Evolutionary conservation across 2,329 filamentous ascomycete genomes (phyloP).

Genomic region (Fusarium lyarnte): DNA sequence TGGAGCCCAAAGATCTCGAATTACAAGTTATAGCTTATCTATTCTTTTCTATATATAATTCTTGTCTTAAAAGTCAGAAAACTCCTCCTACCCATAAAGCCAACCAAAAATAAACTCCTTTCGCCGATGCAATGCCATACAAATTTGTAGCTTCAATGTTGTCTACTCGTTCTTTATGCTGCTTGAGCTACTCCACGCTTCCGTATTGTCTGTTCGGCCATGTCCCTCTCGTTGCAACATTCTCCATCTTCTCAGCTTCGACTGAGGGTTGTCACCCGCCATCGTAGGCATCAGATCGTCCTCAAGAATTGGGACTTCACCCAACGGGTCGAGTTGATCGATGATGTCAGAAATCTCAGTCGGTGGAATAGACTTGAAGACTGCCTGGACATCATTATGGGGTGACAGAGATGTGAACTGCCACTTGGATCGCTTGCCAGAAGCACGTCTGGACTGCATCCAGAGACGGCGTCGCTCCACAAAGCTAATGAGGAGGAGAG

Average conservation of each 20-base stretch:
- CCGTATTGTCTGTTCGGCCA: conserved; percentile 13
- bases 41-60: neutral
- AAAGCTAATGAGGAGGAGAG: conserved; percentile 68
- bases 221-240: conserved; percentile 35
- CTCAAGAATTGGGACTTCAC: conserved; percentile 48
- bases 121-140: conserved; percentile 26
- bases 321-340: conserved; percentile 48
- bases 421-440: conserved; percentile 46
- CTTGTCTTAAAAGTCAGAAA: neutral
- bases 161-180: conserved; percentile 23
- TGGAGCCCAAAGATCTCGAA: neutral
- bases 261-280: conserved; percentile 41
- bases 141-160: neutral
- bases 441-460: conserved; percentile 25
- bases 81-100: neutral
- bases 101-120: conserved; percentile 12
- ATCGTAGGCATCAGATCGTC: conserved; percentile 45
- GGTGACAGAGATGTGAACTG: conserved; percentile 62
- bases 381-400: conserved; percentile 68
- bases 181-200: conserved; percentile 25
- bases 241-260: conserved; percentile 31
- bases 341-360: conserved; percentile 49
- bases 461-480: conserved; percentile 68
- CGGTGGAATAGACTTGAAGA: conserved; percentile 69
- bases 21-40: neutral